Base-by-base conservation (phyloP, 108 stramenopile species). In the Fragilaria radians region DNA sequence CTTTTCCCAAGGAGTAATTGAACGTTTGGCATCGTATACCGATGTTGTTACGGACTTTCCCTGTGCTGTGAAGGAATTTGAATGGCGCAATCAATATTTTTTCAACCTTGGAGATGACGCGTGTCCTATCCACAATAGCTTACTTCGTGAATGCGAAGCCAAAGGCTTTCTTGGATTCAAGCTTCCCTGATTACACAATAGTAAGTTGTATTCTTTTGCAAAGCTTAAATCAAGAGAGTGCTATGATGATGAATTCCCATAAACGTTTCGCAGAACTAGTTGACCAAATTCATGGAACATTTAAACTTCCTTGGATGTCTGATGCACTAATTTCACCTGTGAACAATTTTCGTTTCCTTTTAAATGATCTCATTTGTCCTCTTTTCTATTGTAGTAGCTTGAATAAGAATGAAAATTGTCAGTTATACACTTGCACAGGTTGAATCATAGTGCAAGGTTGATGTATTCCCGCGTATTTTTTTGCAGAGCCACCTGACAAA, bases 21-120 rank as follows among this genome's bases (percentile, higher is more conserved):
- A 54, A 30, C 83, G 94, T 0, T 79, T 97, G 54, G 73, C 72
- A 24, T 90, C 96, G 0, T 97, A 97, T 58, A 88, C 93, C 7
- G 93, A 86, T 55, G 86, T 88, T 0, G 96, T 97, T 26, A 52
- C 88, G 0, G 85, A 89, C 66, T 97, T 94, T 64, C 96, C 96
- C 0, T 81, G 85, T 36, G 96, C 78, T 0, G 85, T 97, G 26
- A 97, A 97, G 74, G 96, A 97, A 46, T 95, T 92, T 65, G 83
- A 93, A 54, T 96, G 95, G 95, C 84, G 95, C 24, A 95, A 91
- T 54, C 53, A 78, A 54, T 91, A 82, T 34, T 91, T 91, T 61
- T 85, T 79, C 54, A 63, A 91, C 45, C 46, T 90, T 18, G 76
- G 79, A 0, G 77, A 86, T 48, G 80, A 79, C 0, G 59, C 68